Evolutionary conservation across 495 filamentous ascomycete species (phyloP).

Genomic region (Neurospora terricola): DNA sequence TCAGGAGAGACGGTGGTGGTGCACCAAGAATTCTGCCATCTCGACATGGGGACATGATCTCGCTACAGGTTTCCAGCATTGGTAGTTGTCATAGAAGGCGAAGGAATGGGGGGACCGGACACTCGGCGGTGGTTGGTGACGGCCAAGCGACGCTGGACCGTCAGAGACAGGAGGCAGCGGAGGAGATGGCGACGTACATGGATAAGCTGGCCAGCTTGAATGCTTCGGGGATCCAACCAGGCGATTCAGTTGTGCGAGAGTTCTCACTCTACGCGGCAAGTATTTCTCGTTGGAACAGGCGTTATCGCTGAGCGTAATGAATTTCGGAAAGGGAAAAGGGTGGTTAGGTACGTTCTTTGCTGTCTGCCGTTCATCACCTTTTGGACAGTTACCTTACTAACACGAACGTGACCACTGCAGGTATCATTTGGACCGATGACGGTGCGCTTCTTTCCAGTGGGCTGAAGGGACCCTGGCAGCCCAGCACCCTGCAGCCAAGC

Average conservation of each 20-base stretch:
- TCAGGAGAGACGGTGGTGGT: too few relatives aligned
- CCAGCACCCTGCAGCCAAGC: background rate
- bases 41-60: too few relatives aligned
- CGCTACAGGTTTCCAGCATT: too few relatives aligned
- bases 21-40: too few relatives aligned
- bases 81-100: too few relatives aligned
- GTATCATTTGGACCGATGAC: background rate
- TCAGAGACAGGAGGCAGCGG: too few relatives aligned
- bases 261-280: slow-evolving; percentile 9
- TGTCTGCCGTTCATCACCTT: too few relatives aligned
- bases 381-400: too few relatives aligned
- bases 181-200: background rate
- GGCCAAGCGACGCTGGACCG: too few relatives aligned
- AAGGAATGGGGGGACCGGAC: too few relatives aligned
- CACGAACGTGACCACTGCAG: background rate
- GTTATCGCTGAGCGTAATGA: slow-evolving; percentile 11
- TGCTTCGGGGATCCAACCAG: slow-evolving; percentile 6
- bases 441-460: background rate
- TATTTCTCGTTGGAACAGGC: slow-evolving; percentile 20
- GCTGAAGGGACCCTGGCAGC: background rate
- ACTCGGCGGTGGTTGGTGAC: too few relatives aligned
- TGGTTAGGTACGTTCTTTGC: slow-evolving; percentile 4
- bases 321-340: background rate
- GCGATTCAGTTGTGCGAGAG: slow-evolving; percentile 17
- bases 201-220: too few relatives aligned